Evolutionary conservation across 2,329 filamentous ascomycete genomes (phyloP).

Genomic region (Drechmeria coniospora): DNA sequence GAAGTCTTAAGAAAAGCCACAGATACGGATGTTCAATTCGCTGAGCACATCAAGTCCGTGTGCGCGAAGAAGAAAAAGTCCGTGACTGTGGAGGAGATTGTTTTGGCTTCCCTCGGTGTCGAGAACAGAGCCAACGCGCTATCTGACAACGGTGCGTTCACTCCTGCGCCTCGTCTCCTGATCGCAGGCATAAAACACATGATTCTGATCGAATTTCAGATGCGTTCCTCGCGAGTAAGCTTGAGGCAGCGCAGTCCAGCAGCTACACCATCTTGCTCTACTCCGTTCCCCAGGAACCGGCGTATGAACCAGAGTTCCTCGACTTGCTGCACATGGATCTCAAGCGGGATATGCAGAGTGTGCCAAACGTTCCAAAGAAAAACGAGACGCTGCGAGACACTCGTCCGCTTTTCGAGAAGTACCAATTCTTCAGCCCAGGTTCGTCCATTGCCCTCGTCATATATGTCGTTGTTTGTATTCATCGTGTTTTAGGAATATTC

Average conservation of each 20-base stretch:
- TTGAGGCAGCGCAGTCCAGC: constrained; percentile 23
- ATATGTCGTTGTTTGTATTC: too few species aligned
- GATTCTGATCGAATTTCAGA: constrained; percentile 16
- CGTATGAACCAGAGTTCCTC: constrained; percentile 52
- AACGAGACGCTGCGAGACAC: constrained; percentile 25
- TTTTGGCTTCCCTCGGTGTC: constrained; percentile 24
- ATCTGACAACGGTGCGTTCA: constrained; percentile 30
- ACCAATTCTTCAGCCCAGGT: constrained; percentile 89
- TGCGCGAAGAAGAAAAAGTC: constrained; percentile 26
- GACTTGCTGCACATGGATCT: constrained; percentile 54
- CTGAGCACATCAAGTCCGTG: constrained; percentile 26
- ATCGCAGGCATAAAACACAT: not conserved
- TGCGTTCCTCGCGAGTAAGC: constrained; percentile 32
- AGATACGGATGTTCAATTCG: constrained; percentile 23
- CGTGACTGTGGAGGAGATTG: constrained; percentile 23
- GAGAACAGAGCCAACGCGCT: constrained; percentile 26
- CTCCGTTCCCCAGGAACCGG: constrained; percentile 40
- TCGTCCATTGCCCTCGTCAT: constrained; percentile 4
- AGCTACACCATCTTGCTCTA: constrained; percentile 65
- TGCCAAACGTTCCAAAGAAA: constrained; percentile 16
- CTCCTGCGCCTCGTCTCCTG: not conserved
- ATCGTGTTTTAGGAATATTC: constrained; percentile 59
- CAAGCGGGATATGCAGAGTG: constrained; percentile 39
- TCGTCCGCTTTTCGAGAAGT: constrained; percentile 67
- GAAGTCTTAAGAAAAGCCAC: constrained; percentile 40